Evolutionary conservation across 352 stramenopile species (phyloP), one percentile per base, ranked within the genome.

Genomic region (Pythium angustatum): DNA sequence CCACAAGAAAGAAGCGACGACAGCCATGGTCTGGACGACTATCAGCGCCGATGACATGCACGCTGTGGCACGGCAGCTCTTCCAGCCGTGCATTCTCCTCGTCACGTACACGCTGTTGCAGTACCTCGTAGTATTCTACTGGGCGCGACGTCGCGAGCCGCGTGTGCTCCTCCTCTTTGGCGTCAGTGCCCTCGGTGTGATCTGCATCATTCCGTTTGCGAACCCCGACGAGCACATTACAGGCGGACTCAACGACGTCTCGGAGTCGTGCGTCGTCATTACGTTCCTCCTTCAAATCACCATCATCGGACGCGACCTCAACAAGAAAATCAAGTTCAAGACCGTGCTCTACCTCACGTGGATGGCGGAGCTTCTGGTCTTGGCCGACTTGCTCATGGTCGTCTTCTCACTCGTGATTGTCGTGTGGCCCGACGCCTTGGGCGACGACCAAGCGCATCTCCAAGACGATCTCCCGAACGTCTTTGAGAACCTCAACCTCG

Each of bases 251-350:
- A 72, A 72, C 54, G 60, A 64, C 59, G 48, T 72, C 38, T 72
- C 58, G 17, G 65, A 72, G 48, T 22, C 48, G 11, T 64, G 52
- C 52, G 55, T 19, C 8, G 33, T 49, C 22, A 27, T 68, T 15
- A 64, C 65, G 52, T 72, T 72, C 24, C 30, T 72, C 3, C 3
- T 72, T 0, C 65, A 72, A 27, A 67, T 72, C 53, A 68, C 58
- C 0, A 67, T 72, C 27, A 48, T 68, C 48, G 48, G 65, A 7
- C 48, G 48, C 27, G 58, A 76, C 27, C 45, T 81, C 12, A 76
- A 69, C 49, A 65, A 62, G 24, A 76, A 71, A 38, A 60, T 77
- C n/a, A 64, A 64, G 21, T 64, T 78, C 33, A 54, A 58, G 26
- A 57, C 64, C 45, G 30, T 57, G 11, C 19, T 47, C 33, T 62